A percentile compares a stretch with the other conserved stretches of the same genome.
phyloP scores from a whole-genome alignment of 192 early-diverging fungal genomes.

The Radiomyces spectabilis region DNA sequence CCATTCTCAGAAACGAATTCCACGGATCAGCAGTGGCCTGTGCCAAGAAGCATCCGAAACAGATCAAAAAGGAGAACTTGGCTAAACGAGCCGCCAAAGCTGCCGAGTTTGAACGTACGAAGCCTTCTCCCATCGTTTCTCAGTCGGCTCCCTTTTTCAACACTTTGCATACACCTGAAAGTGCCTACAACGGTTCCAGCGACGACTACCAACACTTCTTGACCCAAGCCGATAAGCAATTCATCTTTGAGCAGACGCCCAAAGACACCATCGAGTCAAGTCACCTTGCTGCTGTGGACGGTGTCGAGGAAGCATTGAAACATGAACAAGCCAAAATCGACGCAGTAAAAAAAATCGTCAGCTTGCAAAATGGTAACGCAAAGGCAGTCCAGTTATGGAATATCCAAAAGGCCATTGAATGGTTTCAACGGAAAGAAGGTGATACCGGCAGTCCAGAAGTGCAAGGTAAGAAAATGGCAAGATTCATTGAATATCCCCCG shows the following conservation, averaged over 20 bases:
- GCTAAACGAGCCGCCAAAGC: conserved; percentile 19
- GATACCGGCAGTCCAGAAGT: conserved; percentile 93
- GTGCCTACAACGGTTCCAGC: conserved; percentile 6
- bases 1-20: conserved; percentile 15
- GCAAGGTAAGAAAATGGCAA: conserved; percentile 55
- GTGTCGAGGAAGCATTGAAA: conserved; percentile 28
- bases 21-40: conserved; percentile 14
- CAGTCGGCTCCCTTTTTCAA: conserved; percentile 18
- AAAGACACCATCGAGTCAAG: conserved; percentile 21
- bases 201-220: conserved; percentile 42
- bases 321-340: conserved; percentile 47
- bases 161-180: conserved; percentile 22
- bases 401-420: conserved; percentile 55
- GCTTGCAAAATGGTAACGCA: conserved; percentile 76
- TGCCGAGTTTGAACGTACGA: conserved; percentile 21
- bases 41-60: conserved; percentile 33
- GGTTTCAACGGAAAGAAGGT: conserved; percentile 66
- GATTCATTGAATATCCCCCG: neutral
- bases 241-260: conserved; percentile 41
- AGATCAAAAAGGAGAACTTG: conserved; percentile 34
- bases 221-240: conserved; percentile 31
- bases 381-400: conserved; percentile 76
- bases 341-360: conserved; percentile 61
- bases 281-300: conserved; percentile 18
- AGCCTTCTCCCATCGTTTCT: conserved; percentile 29